A percentile compares a stretch with the other conserved stretches of the same genome.
Evolutionary conservation across 257 asterid genomes (phyloP).

Genomic region (Cinchona pubescens): DNA sequence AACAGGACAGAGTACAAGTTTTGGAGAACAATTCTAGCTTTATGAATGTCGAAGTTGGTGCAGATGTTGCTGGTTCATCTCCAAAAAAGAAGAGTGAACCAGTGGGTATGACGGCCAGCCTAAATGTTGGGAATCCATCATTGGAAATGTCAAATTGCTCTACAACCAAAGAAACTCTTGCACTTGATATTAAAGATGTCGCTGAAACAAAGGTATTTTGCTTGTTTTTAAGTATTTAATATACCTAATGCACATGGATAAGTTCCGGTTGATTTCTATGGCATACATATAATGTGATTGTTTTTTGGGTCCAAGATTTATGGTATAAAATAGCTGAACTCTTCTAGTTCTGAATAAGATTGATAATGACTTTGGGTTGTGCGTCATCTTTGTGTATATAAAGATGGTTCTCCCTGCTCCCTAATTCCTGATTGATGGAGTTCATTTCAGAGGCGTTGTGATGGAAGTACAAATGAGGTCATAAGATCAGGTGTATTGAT

Average conservation of each 20-base stretch:
- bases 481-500: neutral
- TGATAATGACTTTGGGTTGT: neutral
- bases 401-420: neutral
- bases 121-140: constrained; percentile 23
- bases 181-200: constrained; percentile 8
- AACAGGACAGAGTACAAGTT: constrained; percentile 22
- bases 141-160: constrained; percentile 28
- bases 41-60: constrained; percentile 20
- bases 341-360: neutral
- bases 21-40: constrained; percentile 22
- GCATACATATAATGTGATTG: neutral
- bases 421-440: neutral
- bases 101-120: constrained; percentile 22
- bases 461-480: neutral
- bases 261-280: too few species aligned
- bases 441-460: neutral
- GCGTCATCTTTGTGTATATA: neutral
- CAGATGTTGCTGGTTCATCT: constrained; percentile 22
- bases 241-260: neutral
- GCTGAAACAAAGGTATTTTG: constrained; percentile 20
- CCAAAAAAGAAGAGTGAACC: constrained; percentile 18
- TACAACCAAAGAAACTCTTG: constrained; percentile 16
- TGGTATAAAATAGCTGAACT: neutral
- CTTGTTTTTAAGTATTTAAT: neutral
- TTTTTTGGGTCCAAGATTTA: neutral